A percentile compares a stretch with the other conserved stretches of the same genome.
phyloP scores from a whole-genome alignment of 2,329 filamentous ascomycete genomes.

The Zopfia rhizophila region DNA sequence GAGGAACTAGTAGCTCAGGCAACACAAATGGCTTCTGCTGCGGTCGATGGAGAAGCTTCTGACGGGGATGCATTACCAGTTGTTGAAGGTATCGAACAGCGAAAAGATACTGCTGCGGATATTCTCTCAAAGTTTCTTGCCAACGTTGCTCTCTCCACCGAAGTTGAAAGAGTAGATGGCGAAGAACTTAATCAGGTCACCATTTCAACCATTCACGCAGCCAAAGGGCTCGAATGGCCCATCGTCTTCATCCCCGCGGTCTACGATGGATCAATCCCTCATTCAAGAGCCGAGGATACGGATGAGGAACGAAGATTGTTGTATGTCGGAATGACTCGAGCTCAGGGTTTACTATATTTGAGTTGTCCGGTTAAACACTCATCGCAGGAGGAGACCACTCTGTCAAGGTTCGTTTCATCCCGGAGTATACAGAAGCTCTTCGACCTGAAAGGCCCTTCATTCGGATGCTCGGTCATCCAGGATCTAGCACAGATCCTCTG shows the following conservation, averaged over 20 bases:
- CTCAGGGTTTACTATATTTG: constrained; percentile 85
- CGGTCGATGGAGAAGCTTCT: constrained; percentile 52
- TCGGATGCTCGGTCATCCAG: constrained; percentile 70
- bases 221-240: constrained; percentile 97
- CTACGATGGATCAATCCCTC: constrained; percentile 90
- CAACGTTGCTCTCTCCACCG: constrained; percentile 87
- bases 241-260: constrained; percentile 91
- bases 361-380: constrained; percentile 79
- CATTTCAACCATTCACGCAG: constrained; percentile 94
- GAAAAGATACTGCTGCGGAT: constrained; percentile 65
- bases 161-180: constrained; percentile 72
- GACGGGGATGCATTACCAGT: constrained; percentile 67
- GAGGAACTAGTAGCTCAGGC: constrained; percentile 87
- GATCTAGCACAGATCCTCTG: constrained; percentile 77
- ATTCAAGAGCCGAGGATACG: constrained; percentile 83
- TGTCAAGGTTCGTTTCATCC: constrained; percentile 78
- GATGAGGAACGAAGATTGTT: constrained; percentile 89
- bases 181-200: constrained; percentile 74
- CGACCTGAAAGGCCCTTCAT: constrained; percentile 73
- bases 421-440: constrained; percentile 63
- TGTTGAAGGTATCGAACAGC: constrained; percentile 77
- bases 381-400: constrained; percentile 67
- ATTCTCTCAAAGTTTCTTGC: constrained; percentile 83
- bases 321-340: constrained; percentile 97
- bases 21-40: constrained; percentile 70